Evolutionary conservation across 805 yeast genomes (phyloP).

Genomic region (Wickerhamiella occidentalis): DNA sequence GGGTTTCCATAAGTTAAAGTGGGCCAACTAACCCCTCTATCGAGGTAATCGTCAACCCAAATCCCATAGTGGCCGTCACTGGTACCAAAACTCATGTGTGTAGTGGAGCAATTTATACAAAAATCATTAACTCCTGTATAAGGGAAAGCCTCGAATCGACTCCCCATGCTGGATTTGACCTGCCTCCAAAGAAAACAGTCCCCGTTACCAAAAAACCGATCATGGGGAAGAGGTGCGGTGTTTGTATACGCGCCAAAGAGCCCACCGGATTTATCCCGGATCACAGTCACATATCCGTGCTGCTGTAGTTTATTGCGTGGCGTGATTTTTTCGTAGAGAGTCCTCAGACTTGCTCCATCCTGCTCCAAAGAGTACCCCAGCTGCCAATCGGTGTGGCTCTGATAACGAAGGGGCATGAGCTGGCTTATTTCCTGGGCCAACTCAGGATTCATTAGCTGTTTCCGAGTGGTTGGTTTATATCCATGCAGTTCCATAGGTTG

Average conservation of each 20-base stretch:
- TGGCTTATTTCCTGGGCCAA: slow-evolving; percentile 65
- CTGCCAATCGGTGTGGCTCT: slow-evolving; percentile 65
- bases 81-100: slow-evolving; percentile 75
- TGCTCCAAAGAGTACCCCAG: slow-evolving; percentile 78
- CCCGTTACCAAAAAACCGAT: slow-evolving; percentile 82
- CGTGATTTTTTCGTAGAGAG: slow-evolving; percentile 49
- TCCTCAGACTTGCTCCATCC: slow-evolving; percentile 76
- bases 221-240: slow-evolving; percentile 60
- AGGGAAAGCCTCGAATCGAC: slow-evolving; percentile 64
- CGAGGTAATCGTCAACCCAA: slow-evolving; percentile 67
- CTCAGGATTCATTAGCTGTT: slow-evolving; percentile 43
- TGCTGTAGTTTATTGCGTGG: slow-evolving; percentile 33
- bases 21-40: slow-evolving; percentile 63
- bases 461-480: slow-evolving; percentile 45
- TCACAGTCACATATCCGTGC: slow-evolving; percentile 59
- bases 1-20: slow-evolving; percentile 89
- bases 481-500: slow-evolving; percentile 42
- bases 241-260: slow-evolving; percentile 68
- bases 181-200: slow-evolving; percentile 87
- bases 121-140: slow-evolving; percentile 83
- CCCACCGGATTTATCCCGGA: slow-evolving; percentile 51
- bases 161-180: slow-evolving; percentile 31
- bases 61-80: slow-evolving; percentile 89
- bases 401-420: slow-evolving; percentile 67
- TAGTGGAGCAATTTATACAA: slow-evolving; percentile 66